phyloP scores from a whole-genome alignment of 164 flowering plant genomes.

The Malania oleifera region DNA sequence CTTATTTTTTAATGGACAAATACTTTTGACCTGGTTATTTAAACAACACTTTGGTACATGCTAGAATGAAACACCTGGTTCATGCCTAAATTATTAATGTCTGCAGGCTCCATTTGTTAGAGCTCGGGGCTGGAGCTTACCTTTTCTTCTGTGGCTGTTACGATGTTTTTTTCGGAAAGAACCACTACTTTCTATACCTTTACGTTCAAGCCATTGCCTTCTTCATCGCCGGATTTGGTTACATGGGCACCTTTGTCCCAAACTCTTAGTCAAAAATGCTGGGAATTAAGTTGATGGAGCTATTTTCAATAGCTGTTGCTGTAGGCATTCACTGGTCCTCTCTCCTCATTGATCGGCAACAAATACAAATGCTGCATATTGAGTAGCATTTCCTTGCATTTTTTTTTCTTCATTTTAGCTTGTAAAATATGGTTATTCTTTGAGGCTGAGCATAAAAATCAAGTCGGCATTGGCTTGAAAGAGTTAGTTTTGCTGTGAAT shows the following conservation, averaged over 20 bases:
- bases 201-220: constrained; percentile 64
- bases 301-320: not conserved
- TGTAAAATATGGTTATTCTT: constrained; percentile 18
- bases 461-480: constrained; percentile 3
- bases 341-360: constrained; percentile 7
- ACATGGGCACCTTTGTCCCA: constrained; percentile 73
- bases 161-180: constrained; percentile 54
- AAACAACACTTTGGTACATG: no score
- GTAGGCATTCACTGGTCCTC: not conserved
- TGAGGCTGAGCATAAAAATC: constrained; percentile 16
- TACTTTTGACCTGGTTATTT: no score
- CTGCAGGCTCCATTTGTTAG: constrained; percentile 55
- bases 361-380: not conserved
- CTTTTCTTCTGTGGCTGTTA: constrained; percentile 65
- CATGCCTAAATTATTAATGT: not conserved
- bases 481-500: constrained; percentile 20
- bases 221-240: constrained; percentile 69
- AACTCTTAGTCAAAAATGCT: constrained; percentile 21
- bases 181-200: constrained; percentile 63
- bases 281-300: not conserved
- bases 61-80: not conserved
- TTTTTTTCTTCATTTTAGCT: not conserved
- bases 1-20: no score
- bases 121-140: constrained; percentile 52
- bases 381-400: constrained; percentile 2